Conservation (phyloP, 2,329 filamentous ascomycete species). For the Aspergillus fructus region DNA sequence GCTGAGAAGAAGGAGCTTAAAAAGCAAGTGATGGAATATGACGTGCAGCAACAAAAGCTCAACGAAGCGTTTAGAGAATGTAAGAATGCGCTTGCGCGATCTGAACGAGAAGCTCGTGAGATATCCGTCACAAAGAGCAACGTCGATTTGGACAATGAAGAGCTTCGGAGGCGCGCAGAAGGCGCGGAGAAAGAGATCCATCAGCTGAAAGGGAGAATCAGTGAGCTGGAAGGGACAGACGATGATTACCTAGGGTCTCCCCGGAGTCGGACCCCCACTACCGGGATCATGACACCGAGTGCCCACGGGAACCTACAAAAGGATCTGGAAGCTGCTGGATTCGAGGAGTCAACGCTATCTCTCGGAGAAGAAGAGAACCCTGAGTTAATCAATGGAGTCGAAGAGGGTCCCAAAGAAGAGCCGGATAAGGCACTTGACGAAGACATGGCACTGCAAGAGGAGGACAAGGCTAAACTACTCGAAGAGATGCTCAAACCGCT, state of each 20-base stretch:
- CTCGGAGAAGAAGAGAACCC: slow-evolving; percentile 39
- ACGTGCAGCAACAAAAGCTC: slow-evolving; percentile 43
- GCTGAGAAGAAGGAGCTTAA: slow-evolving; percentile 48
- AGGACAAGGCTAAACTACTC: slow-evolving; percentile 39
- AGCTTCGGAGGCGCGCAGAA: slow-evolving; percentile 44
- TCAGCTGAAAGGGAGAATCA: slow-evolving; percentile 43
- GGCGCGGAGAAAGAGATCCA: slow-evolving; percentile 43
- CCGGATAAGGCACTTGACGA: slow-evolving; percentile 25
- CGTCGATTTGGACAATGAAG: slow-evolving; percentile 50
- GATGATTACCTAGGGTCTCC: slow-evolving; percentile 43
- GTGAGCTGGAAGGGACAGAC: slow-evolving; percentile 43
- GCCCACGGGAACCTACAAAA: slow-evolving; percentile 41
- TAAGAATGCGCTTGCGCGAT: slow-evolving; percentile 45
- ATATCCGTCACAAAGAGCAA: slow-evolving; percentile 50
- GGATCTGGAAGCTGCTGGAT: slow-evolving; percentile 43
- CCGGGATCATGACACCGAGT: slow-evolving; percentile 40
- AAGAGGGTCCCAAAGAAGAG: slow-evolving; percentile 36
- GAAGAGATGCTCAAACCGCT: slow-evolving; percentile 42
- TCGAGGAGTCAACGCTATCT: slow-evolving; percentile 39
- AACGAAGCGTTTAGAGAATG: slow-evolving; percentile 45
- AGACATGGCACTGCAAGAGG: slow-evolving; percentile 31
- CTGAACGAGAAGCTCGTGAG: slow-evolving; percentile 50
- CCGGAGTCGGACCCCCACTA: slow-evolving; percentile 37
- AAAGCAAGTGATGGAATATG: slow-evolving; percentile 46
- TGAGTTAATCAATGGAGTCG: slow-evolving; percentile 38